Base-by-base conservation (phyloP, 2,329 filamentous ascomycete genomes). In the Pseudocercospora cruenta region DNA sequence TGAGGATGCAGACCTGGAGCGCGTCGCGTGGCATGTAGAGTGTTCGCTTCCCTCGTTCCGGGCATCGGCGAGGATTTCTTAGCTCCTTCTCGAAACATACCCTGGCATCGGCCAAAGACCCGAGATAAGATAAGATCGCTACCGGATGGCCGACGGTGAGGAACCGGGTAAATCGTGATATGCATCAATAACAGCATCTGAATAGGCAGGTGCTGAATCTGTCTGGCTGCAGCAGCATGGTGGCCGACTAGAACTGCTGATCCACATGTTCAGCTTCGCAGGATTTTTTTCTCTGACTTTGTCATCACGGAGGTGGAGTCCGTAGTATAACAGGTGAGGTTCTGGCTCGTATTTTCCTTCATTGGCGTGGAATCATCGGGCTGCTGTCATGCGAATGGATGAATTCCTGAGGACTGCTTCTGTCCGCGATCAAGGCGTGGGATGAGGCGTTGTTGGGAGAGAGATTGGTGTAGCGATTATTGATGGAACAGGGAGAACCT, bases 51-150 rank as follows among this genome's bases (percentile, higher is more conserved):
- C 33, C 33, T 14, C 33, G n/a, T 16, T 47, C 45, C n/a, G 45
- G 7, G n/a, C n/a, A 16, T 47, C 45, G 45, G 45, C 45, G 21
- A 47, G 7, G 19, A 47, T 47, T 47, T 47, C 45, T 47, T 19
- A 47, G 45, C 45, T 47, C 45, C 14, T 47, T 47, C 45, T 47
- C n/a, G 45, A 47, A 47, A 47, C 45, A 47, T 36, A 12, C 33
- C 33, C 33, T 47, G 45, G 45, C 45, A 22, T 47, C 45, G 45
- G 45, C 45, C 45, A 22, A 49, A 33, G 54, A 58, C 19, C 54
- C 54, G 54, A 58, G 22, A 31, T 28, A 36, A 58, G 54, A 58
- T 58, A 58, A 58, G 54, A 58, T 58, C 53, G 26, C 54, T 24
- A 19, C 24, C 12, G 9, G 47, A 51, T 51, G 24, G 28, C 28